These are phyloP conservation scores for Dactylis glomerata DNA, from an alignment of 176 grass and related monocot genomes.

Conservation along the genomic window DNA sequence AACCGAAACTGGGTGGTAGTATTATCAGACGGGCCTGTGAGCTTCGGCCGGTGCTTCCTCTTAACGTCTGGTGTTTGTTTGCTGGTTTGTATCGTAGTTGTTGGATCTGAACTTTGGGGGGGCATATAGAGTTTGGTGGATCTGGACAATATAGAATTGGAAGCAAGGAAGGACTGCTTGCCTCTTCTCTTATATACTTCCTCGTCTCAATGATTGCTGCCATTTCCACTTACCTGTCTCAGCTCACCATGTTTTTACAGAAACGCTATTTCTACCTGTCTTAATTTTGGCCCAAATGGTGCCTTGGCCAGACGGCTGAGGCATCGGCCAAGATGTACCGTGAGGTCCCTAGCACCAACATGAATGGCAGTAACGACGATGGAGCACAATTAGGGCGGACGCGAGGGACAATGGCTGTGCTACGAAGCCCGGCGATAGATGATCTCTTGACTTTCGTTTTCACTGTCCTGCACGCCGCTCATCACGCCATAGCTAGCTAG, in stretches of 20 bases:
- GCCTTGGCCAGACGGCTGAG: not conserved
- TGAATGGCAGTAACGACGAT: not conserved
- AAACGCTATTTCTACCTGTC: not conserved
- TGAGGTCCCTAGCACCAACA: too few relatives aligned
- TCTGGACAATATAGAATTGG: slow-evolving; percentile 51
- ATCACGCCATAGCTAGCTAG: not conserved
- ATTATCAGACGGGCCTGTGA: not conserved
- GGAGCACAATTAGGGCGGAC: not conserved
- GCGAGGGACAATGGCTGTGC: not conserved
- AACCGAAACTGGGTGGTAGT: not conserved
- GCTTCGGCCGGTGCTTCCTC: not conserved
- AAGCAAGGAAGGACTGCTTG: not conserved
- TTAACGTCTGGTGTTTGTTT: slow-evolving; percentile 20
- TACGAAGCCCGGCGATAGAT: slow-evolving; percentile 13
- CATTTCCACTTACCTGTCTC: slow-evolving; percentile 19
- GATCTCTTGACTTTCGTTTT: not conserved
- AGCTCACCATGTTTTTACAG: not conserved
- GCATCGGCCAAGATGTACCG: not conserved
- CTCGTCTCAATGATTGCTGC: slow-evolving; percentile 35
- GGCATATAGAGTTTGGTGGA: slow-evolving; percentile 51
- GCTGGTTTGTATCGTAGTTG: slow-evolving; percentile 11
- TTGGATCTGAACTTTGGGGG: slow-evolving; percentile 41
- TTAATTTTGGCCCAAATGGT: not conserved
- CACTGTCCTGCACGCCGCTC: not conserved
- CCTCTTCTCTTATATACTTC: not conserved